phyloP scores from a whole-genome alignment of 495 filamentous ascomycete genomes.

The Tuber indicum region DNA sequence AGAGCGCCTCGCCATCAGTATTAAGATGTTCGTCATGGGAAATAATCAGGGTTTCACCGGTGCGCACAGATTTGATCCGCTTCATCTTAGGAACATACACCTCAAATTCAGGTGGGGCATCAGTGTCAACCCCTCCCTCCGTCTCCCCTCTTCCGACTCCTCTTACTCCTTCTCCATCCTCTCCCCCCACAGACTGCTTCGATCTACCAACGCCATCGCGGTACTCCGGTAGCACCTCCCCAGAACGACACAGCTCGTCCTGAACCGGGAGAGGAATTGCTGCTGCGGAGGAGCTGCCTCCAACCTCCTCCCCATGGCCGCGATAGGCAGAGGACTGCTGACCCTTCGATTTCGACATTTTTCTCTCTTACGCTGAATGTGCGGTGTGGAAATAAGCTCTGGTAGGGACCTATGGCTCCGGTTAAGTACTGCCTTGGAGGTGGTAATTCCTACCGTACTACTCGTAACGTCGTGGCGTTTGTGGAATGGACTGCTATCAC shows the following conservation, averaged over 20 bases:
- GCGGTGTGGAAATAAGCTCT: background rate
- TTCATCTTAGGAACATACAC: slow-evolving; percentile 21
- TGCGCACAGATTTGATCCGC: slow-evolving; percentile 9
- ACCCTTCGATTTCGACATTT: background rate
- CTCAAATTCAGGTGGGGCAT: slow-evolving; percentile 23
- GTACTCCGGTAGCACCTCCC: background rate
- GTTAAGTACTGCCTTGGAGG: background rate
- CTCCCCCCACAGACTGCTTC: background rate
- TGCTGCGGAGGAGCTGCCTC: background rate
- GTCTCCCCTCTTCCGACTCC: background rate
- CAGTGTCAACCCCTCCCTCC: background rate
- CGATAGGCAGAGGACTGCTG: background rate
- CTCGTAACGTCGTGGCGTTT: no score
- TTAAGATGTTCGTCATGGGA: slow-evolving; percentile 41
- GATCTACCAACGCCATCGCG: background rate
- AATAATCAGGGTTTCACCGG: slow-evolving; percentile 11
- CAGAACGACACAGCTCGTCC: background rate
- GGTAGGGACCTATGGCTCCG: background rate
- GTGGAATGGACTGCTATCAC: no score
- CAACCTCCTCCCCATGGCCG: background rate
- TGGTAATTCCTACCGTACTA: background rate
- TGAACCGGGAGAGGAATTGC: background rate
- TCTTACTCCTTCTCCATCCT: background rate
- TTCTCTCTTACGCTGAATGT: background rate
- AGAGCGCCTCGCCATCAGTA: slow-evolving; percentile 38